Conservation (phyloP, 768 basidiomycete species). For the Amanita rubescens region DNA sequence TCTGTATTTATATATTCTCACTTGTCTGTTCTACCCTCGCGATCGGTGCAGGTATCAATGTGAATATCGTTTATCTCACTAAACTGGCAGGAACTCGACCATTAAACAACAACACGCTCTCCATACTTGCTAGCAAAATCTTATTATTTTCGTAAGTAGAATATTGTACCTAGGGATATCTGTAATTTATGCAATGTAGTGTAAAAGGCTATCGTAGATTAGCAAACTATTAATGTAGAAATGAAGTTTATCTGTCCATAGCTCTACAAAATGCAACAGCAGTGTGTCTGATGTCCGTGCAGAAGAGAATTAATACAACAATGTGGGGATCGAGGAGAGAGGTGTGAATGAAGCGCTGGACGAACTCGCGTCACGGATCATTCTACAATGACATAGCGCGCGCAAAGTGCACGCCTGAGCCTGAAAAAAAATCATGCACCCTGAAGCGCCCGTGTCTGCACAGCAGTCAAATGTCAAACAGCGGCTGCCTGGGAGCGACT, state of each 20-base stretch:
- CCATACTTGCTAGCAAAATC: background rate
- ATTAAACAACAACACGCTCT: background rate
- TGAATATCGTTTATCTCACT: background rate
- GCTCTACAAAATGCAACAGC: background rate
- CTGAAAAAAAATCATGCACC: no score
- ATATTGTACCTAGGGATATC: background rate
- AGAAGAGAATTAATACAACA: background rate
- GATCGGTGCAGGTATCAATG: conserved; percentile 4
- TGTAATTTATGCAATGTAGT: background rate
- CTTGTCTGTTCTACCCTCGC: conserved; percentile 6
- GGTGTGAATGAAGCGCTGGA: background rate
- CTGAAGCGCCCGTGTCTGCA: no score
- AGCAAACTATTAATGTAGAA: background rate
- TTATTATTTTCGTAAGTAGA: background rate
- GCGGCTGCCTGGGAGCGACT: conserved; percentile 2
- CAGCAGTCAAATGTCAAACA: background rate
- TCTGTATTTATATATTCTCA: conserved; percentile 19
- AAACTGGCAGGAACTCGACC: background rate
- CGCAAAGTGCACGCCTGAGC: no score
- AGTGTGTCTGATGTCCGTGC: background rate
- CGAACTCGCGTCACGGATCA: background rate
- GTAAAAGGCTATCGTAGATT: background rate
- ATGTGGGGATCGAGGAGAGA: background rate
- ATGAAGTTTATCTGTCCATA: background rate
- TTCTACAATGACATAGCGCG: background rate